Evolutionary conservation across 495 filamentous ascomycete genomes (phyloP), one percentile per base, ranked within the genome.

Genomic region (Thozetella sp.): DNA sequence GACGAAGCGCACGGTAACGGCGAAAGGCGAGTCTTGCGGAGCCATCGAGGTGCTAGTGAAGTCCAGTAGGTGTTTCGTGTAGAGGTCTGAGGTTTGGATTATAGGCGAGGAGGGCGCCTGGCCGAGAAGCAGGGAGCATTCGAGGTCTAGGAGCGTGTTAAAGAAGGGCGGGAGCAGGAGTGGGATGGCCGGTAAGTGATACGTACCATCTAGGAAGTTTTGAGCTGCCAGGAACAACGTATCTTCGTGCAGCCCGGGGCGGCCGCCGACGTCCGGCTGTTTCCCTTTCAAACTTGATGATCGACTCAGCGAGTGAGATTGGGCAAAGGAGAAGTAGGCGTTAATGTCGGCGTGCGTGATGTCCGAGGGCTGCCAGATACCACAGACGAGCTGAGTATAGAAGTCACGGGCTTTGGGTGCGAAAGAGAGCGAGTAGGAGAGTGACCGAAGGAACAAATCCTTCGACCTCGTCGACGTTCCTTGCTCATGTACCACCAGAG

Each of bases 161-260:
- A 63, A 6, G n/a, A 53, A n/a, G 48, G 15, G 30, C 27, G 25
- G 11, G 3, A 2, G 3, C 15, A 1, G 2, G 3, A 4, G 13
- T 11, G 20, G 13, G 10, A 10, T 17, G 6, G 20, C 0, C n/a
- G 12, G 0, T 40, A 4, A 1, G 10, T 13, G 45, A 27, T 46
- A 62, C 76, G 59, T 61, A 80, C 77, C 76, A 65, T 82, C 79
- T n/a, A 82, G 72, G 40, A 80, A 82, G 19, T 76, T 68, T n/a
- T 72, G 70, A 6, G 70, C 75, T n/a, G 71, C 70, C 22, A 51
- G 25, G 11, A 76, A 61, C 13, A 82, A 61, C 25, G 67, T 54
- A 55, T 67, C 61, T 37, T 30, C 19, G 2, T 24, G 25, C 22
- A 26, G n/a, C 20, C 25, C 37, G 26, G 40, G 56, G 2, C 25